Conservation (phyloP, 352 stramenopile species). For the Globisporangium emineosum region DNA sequence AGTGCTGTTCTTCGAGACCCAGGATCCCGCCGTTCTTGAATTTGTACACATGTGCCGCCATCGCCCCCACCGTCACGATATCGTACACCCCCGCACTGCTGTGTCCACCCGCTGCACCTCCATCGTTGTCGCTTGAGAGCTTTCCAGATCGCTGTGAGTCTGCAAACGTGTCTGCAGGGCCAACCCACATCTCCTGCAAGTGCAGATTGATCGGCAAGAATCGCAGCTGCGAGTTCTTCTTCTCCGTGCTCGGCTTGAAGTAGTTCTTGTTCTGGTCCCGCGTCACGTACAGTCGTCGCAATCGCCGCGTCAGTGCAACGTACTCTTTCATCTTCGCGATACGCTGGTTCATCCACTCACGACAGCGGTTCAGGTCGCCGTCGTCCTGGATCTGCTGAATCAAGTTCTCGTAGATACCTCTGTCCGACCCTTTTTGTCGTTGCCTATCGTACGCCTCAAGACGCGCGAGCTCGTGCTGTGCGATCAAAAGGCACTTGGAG, state of each 20-base stretch:
- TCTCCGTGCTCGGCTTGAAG: conserved; percentile 85
- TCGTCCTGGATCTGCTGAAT: conserved; percentile 89
- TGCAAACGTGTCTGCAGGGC: conserved; percentile 43
- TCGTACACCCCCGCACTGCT: conserved; percentile 55
- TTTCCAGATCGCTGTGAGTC: conserved; percentile 27
- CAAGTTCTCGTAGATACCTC: conserved; percentile 85
- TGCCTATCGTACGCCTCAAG: conserved; percentile 76
- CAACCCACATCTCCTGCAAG: conserved; percentile 86
- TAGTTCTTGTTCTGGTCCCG: conserved; percentile 76
- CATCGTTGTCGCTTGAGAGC: conserved; percentile 30
- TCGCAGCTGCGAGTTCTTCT: conserved; percentile 75
- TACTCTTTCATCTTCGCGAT: conserved; percentile 70
- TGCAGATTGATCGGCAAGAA: conserved; percentile 87
- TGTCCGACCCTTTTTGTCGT: conserved; percentile 74
- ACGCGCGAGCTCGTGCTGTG: conserved; percentile 69
- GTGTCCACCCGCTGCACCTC: not conserved
- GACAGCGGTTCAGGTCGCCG: conserved; percentile 75
- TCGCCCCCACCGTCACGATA: conserved; percentile 83
- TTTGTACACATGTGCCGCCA: conserved; percentile 86
- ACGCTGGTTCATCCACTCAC: conserved; percentile 81
- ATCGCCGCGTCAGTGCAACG: conserved; percentile 52
- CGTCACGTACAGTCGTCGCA: conserved; percentile 62
- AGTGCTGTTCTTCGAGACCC: conserved; percentile 63
- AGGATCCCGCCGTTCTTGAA: conserved; percentile 86
- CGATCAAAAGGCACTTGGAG: conserved; percentile 71